A percentile compares a stretch with the other conserved stretches of the same genome.
phyloP scores from a whole-genome alignment of 805 yeast species.

The Ogataea dorogensis region DNA sequence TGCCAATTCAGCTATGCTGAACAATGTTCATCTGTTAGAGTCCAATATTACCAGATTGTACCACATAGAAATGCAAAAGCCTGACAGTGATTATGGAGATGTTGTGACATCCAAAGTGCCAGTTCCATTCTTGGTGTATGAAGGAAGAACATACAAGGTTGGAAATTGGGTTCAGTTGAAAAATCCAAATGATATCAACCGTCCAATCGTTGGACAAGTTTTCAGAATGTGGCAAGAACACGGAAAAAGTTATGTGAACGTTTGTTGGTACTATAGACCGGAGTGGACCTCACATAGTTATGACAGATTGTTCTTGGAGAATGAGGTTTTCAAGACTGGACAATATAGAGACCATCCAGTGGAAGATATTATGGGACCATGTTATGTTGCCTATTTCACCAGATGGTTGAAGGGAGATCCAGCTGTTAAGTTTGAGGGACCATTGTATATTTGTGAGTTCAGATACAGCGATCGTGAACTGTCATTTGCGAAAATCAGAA shows the following conservation, averaged over 20 bases:
- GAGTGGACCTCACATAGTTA: conserved; percentile 95
- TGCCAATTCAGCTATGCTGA: conserved; percentile 54
- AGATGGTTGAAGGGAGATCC: conserved; percentile 95
- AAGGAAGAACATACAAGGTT: conserved; percentile 71
- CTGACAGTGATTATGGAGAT: conserved; percentile 71
- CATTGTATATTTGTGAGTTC: conserved; percentile 90
- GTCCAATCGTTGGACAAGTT: conserved; percentile 92
- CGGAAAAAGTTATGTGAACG: conserved; percentile 79
- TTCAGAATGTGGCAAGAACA: conserved; percentile 94
- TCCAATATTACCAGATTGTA: conserved; percentile 53
- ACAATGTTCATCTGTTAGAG: conserved; percentile 65
- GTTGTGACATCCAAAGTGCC: conserved; percentile 55
- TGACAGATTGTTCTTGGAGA: conserved; percentile 85
- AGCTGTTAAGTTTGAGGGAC: conserved; percentile 72
- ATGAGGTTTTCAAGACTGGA: conserved; percentile 95
- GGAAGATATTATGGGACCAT: conserved; percentile 86
- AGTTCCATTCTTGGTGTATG: conserved; percentile 76
- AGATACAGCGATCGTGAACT: conserved; percentile 90
- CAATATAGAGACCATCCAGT: conserved; percentile 93
- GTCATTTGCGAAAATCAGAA: conserved; percentile 89
- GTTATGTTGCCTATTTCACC: conserved; percentile 92
- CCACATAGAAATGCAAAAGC: conserved; percentile 71
- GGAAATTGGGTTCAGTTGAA: conserved; percentile 94
- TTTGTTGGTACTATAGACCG: conserved; percentile 97
- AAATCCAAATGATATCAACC: conserved; percentile 83